Conservation (phyloP, 768 basidiomycete genomes). For the Amanita rimosa region DNA sequence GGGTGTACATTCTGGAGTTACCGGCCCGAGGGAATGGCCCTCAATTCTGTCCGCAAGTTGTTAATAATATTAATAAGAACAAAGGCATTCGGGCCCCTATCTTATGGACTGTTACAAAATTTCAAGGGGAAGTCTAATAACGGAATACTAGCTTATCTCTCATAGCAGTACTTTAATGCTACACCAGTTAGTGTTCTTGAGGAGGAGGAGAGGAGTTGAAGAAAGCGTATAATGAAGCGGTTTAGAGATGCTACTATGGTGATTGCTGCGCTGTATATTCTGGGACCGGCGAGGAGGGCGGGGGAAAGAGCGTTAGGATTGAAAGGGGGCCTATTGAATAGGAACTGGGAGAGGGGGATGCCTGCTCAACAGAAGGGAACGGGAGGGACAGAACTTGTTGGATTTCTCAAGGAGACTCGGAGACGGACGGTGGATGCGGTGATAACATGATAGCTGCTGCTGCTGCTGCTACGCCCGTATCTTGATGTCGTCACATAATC, state of each 20-base stretch:
- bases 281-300: conserved; percentile 47
- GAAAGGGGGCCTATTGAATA: conserved; percentile 9
- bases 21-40: too few relatives aligned
- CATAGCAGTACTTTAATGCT: too few relatives aligned
- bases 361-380: conserved; percentile 54
- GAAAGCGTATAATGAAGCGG: conserved; percentile 50
- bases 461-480: too few relatives aligned
- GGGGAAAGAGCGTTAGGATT: conserved; percentile 14
- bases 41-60: too few relatives aligned
- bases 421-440: conserved; percentile 45
- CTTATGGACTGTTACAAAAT: too few relatives aligned
- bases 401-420: conserved; percentile 63
- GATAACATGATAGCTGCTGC: not conserved
- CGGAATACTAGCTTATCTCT: too few relatives aligned
- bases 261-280: conserved; percentile 65
- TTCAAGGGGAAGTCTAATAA: too few relatives aligned
- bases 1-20: too few relatives aligned
- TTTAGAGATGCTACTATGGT: conserved; percentile 73
- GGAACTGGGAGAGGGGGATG: not conserved
- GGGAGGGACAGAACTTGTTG: conserved; percentile 70
- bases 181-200: too few relatives aligned
- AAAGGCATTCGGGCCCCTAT: too few relatives aligned
- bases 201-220: conserved; percentile 18
- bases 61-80: too few relatives aligned
- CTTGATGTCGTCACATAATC: too few relatives aligned